phyloP scores from a whole-genome alignment of 1,284 basidiomycete genomes.

The Leccinum griseonigrum region DNA sequence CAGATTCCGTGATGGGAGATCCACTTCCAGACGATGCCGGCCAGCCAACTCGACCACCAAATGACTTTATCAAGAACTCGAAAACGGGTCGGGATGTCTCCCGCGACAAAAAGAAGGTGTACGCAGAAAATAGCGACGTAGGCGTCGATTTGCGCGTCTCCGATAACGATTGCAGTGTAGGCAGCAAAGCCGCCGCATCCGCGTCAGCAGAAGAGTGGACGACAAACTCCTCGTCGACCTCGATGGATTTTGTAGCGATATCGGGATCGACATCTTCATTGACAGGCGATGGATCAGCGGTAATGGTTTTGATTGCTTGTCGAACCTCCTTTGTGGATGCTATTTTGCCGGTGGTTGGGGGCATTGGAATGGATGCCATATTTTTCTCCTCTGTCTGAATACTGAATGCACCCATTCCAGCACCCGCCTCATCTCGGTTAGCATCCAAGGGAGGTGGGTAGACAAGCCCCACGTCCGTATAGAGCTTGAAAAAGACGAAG shows the following conservation, averaged over 20 bases:
- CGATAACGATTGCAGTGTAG: slow-evolving; percentile 77
- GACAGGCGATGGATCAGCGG: slow-evolving; percentile 31
- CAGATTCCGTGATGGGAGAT: slow-evolving; percentile 72
- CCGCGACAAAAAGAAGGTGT: slow-evolving; percentile 93
- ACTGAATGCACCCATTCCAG: slow-evolving; percentile 87
- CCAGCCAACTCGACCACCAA: slow-evolving; percentile 92
- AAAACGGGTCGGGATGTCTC: slow-evolving; percentile 92
- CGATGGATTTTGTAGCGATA: slow-evolving; percentile 28
- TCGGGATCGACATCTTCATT: slow-evolving; percentile 44
- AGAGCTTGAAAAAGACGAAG: slow-evolving; percentile 97
- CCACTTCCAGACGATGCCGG: slow-evolving; percentile 81
- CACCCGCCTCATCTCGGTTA: slow-evolving; percentile 84
- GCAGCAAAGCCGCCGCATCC: slow-evolving; percentile 55
- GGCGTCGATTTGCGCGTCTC: slow-evolving; percentile 52
- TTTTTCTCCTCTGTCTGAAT: slow-evolving; percentile 56
- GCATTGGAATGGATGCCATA: slow-evolving; percentile 36
- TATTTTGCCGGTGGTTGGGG: slow-evolving; percentile 53
- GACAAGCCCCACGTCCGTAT: slow-evolving; percentile 89
- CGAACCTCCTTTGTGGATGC: slow-evolving; percentile 70
- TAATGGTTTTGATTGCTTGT: slow-evolving; percentile 69
- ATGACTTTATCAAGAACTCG: slow-evolving; percentile 92
- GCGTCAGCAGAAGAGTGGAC: slow-evolving; percentile 60
- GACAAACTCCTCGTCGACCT: slow-evolving; percentile 71
- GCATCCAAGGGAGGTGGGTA: slow-evolving; percentile 93
- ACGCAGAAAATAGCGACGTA: slow-evolving; percentile 77